Percentiles rank a stretch among this genome's conserved stretches.
These are phyloP conservation scores for Incumbomyces delicatus DNA, from an alignment of 2,329 filamentous ascomycete species.

Conservation along the genomic window DNA sequence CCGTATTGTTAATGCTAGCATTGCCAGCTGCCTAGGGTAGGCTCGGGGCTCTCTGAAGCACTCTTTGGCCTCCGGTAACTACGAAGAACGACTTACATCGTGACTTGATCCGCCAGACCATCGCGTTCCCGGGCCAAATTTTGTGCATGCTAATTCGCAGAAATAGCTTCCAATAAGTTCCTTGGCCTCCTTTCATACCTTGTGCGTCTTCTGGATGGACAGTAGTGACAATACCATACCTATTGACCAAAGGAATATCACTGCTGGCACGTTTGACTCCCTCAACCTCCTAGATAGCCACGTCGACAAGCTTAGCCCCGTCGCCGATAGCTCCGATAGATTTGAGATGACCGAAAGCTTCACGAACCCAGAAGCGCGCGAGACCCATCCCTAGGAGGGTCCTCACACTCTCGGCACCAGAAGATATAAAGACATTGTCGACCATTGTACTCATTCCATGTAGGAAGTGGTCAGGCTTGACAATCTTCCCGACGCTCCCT, in stretches of 20 bases:
- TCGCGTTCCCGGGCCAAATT: conserved; percentile 66
- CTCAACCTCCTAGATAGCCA: conserved; percentile 34
- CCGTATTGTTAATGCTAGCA: too few relatives aligned
- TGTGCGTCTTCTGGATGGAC: conserved; percentile 39
- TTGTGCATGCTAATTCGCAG: conserved; percentile 58
- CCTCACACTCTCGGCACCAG: too few relatives aligned
- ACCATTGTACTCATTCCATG: too few relatives aligned
- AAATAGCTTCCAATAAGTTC: conserved; percentile 64
- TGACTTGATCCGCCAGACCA: conserved; percentile 48
- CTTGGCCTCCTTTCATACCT: conserved; percentile 56
- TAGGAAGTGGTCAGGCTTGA: too few relatives aligned
- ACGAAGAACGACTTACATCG: too few relatives aligned
- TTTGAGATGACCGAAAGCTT: conserved; percentile 75
- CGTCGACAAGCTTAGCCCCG: conserved; percentile 53
- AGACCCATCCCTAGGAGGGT: too few relatives aligned
- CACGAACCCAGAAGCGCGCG: too few relatives aligned
- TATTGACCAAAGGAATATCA: conserved; percentile 48
- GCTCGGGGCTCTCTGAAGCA: too few relatives aligned
- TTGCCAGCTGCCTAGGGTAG: too few relatives aligned
- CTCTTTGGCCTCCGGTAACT: too few relatives aligned
- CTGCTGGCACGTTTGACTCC: conserved; percentile 40
- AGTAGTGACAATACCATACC: conserved; percentile 69
- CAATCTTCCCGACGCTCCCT: too few relatives aligned
- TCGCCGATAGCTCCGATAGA: conserved; percentile 67
- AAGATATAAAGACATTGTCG: too few relatives aligned